phyloP scores from a whole-genome alignment of 208 protist genomes.

The Crithidia brevicula region DNA sequence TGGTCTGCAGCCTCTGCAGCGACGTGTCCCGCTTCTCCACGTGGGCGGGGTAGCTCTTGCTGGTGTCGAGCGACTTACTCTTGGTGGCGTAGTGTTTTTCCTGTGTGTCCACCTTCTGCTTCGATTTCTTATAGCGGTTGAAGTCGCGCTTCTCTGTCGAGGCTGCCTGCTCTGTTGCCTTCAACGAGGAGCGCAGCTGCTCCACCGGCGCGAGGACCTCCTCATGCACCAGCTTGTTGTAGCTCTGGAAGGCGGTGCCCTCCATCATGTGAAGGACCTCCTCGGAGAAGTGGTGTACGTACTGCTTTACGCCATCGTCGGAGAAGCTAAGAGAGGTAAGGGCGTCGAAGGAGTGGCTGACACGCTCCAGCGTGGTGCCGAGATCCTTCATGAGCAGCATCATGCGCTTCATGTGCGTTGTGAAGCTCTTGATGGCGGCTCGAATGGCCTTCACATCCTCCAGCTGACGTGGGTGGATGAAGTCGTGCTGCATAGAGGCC shows the following conservation, averaged over 20 bases:
- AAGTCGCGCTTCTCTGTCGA: slow-evolving; percentile 26
- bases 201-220: slow-evolving; percentile 50
- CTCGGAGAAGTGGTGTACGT: slow-evolving; percentile 44
- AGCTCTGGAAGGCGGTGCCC: slow-evolving; percentile 49
- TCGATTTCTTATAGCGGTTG: slow-evolving; percentile 33
- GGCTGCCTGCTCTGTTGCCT: slow-evolving; percentile 28
- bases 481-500: slow-evolving; percentile 49
- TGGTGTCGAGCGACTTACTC: slow-evolving; percentile 41
- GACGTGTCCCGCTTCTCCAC: slow-evolving; percentile 30
- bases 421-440: slow-evolving; percentile 43
- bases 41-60: slow-evolving; percentile 34
- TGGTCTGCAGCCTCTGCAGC: slow-evolving; percentile 19
- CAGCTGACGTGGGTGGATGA: slow-evolving; percentile 34
- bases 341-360: slow-evolving; percentile 50
- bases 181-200: slow-evolving; percentile 33
- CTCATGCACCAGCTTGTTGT: slow-evolving; percentile 58
- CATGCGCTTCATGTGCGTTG: slow-evolving; percentile 46
- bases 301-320: slow-evolving; percentile 28
- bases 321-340: slow-evolving; percentile 58
- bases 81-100: slow-evolving; percentile 49
- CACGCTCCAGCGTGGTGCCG: slow-evolving; percentile 43
- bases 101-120: slow-evolving; percentile 46
- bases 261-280: slow-evolving; percentile 52
- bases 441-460: slow-evolving; percentile 34
- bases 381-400: slow-evolving; percentile 73